Percentiles rank a stretch among this genome's conserved stretches.
Evolutionary conservation across 176 grass and related monocot genomes (phyloP).

Genomic region (Otatea glauca): DNA sequence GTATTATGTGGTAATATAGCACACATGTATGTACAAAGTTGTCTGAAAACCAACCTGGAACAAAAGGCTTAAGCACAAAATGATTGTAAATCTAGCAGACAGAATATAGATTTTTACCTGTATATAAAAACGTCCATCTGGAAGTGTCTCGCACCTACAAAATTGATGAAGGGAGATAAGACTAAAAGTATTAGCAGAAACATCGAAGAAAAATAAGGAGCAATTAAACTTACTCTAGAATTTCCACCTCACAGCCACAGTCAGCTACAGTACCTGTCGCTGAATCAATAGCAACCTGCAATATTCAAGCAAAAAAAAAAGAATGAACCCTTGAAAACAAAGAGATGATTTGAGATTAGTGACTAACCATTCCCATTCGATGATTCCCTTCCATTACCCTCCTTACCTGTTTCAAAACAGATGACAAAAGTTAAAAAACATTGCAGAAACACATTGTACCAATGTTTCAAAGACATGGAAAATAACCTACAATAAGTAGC

Average conservation of each 20-base stretch:
- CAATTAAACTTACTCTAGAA: slow-evolving; percentile 78
- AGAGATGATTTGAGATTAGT: slow-evolving; percentile 4
- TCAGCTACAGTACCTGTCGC: slow-evolving; percentile 85
- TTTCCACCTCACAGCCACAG: slow-evolving; percentile 97
- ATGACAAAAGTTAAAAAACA: slow-evolving; percentile 33
- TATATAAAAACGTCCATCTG: slow-evolving; percentile 93
- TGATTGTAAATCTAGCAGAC: slow-evolving; percentile 15
- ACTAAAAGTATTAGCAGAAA: slow-evolving; percentile 26
- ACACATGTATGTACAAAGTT: not conserved
- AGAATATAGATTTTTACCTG: slow-evolving; percentile 60
- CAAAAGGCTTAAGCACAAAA: slow-evolving; percentile 14
- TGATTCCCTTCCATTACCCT: slow-evolving; percentile 99
- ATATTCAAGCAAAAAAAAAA: slow-evolving; percentile 28
- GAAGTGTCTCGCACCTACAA: slow-evolving; percentile 89
- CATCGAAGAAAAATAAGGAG: slow-evolving; percentile 13
- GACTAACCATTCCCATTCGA: slow-evolving; percentile 93
- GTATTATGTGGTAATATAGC: not conserved
- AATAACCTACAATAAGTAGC: not conserved
- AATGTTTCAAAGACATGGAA: not conserved
- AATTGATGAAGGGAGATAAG: slow-evolving; percentile 44
- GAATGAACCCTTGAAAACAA: slow-evolving; percentile 39
- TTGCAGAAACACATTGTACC: slow-evolving; percentile 18
- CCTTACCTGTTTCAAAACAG: slow-evolving; percentile 64
- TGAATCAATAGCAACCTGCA: slow-evolving; percentile 89
- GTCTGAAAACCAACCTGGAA: slow-evolving; percentile 27